These are phyloP conservation scores for Ochromonas danica DNA, from an alignment of 108 stramenopile species.

Conservation along the genomic window DNA sequence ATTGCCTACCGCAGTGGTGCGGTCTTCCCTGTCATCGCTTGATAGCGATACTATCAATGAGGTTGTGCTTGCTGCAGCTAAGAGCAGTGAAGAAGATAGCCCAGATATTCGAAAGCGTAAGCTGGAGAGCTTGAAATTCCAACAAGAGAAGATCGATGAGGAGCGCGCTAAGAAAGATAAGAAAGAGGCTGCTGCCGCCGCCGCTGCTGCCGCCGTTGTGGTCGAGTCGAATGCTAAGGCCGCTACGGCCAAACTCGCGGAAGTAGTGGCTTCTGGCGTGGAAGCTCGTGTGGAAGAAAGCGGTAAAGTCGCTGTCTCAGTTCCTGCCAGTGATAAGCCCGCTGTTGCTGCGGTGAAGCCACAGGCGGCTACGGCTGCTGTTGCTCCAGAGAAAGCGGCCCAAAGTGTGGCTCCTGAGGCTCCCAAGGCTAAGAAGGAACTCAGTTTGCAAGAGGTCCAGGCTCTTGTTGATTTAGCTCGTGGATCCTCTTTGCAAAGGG, in stretches of 20 bases:
- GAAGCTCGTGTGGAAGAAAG: not conserved
- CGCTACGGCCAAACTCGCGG: slow-evolving; percentile 29
- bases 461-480: slow-evolving; percentile 48
- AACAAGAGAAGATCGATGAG: slow-evolving; percentile 61
- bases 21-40: slow-evolving; percentile 84
- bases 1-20: too few relatives aligned
- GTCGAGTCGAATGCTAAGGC: not conserved
- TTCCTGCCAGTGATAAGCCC: too few relatives aligned
- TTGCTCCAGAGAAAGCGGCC: slow-evolving; percentile 33
- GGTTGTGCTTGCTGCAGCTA: slow-evolving; percentile 86
- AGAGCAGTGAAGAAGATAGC: slow-evolving; percentile 65
- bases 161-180: slow-evolving; percentile 53
- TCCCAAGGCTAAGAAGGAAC: too few relatives aligned
- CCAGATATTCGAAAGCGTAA: slow-evolving; percentile 42
- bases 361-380: slow-evolving; percentile 39
- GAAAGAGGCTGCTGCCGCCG: slow-evolving; percentile 31
- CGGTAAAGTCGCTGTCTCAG: too few relatives aligned
- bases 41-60: slow-evolving; percentile 91
- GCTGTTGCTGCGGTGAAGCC: too few relatives aligned
- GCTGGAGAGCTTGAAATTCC: slow-evolving; percentile 53
- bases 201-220: not conserved
- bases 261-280: slow-evolving; percentile 6
- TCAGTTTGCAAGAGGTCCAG: slow-evolving; percentile 43
- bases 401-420: too few relatives aligned
- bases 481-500: slow-evolving; percentile 50